Evolutionary conservation across 2,329 filamentous ascomycete genomes (phyloP).

Genomic region (Fusarium vanettenii): DNA sequence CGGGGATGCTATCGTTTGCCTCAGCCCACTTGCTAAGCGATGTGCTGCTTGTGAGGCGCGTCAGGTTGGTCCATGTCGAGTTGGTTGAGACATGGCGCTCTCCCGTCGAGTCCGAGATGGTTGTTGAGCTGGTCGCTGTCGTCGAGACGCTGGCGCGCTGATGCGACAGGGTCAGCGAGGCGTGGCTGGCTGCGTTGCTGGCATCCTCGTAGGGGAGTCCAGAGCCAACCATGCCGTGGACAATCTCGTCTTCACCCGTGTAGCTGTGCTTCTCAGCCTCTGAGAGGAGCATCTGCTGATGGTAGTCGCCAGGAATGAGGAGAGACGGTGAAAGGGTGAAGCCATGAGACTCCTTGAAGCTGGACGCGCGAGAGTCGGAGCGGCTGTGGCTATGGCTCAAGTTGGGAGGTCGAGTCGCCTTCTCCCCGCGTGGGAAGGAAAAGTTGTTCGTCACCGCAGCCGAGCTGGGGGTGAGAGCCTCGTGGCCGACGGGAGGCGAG

Average conservation of each 20-base stretch:
- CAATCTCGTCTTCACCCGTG: slow-evolving; percentile 50
- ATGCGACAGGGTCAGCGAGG: slow-evolving; percentile 44
- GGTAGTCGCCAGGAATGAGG: slow-evolving; percentile 70
- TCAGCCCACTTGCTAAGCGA: slow-evolving; percentile 55
- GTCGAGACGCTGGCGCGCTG: slow-evolving; percentile 68
- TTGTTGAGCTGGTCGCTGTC: slow-evolving; percentile 60
- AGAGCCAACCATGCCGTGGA: slow-evolving; percentile 31
- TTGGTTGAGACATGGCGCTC: slow-evolving; percentile 65
- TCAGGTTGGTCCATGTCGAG: slow-evolving; percentile 65
- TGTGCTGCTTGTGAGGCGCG: slow-evolving; percentile 65
- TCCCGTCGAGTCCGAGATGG: slow-evolving; percentile 59
- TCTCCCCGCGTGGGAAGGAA: slow-evolving; percentile 60
- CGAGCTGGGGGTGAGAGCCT: slow-evolving; percentile 57
- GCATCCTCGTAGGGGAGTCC: slow-evolving; percentile 34
- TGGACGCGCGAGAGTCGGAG: slow-evolving; percentile 61
- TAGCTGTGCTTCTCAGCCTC: slow-evolving; percentile 44
- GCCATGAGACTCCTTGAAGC: slow-evolving; percentile 69
- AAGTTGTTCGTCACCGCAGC: slow-evolving; percentile 61
- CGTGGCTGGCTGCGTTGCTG: slow-evolving; percentile 26
- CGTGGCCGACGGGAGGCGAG: slow-evolving; percentile 54
- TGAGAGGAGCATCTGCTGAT: slow-evolving; percentile 61
- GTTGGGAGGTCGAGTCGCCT: slow-evolving; percentile 40
- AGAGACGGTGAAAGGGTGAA: slow-evolving; percentile 71
- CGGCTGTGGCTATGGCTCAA: slow-evolving; percentile 53
- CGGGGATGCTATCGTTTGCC: slow-evolving; percentile 46